These are phyloP conservation scores for Botrytis deweyae DNA, from an alignment of 2,329 filamentous ascomycete genomes.

Conservation along the genomic window DNA sequence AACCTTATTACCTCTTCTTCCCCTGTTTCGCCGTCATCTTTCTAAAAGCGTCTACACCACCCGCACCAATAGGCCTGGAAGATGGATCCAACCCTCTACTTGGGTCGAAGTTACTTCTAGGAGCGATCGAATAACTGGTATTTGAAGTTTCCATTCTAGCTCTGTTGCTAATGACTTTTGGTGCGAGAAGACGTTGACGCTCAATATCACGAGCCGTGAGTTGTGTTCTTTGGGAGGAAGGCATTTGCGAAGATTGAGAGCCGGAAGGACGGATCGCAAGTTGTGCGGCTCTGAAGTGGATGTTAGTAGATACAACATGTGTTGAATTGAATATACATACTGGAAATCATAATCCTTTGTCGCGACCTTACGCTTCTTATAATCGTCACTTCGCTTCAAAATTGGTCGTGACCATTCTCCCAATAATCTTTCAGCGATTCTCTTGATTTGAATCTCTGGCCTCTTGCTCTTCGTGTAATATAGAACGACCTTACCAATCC, in stretches of 20 bases:
- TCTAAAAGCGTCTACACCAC: slow-evolving; percentile 63
- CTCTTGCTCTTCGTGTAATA: slow-evolving; percentile 97
- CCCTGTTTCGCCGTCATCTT: slow-evolving; percentile 62
- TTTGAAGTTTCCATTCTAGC: slow-evolving; percentile 47
- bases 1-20: slow-evolving; percentile 42
- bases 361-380: slow-evolving; percentile 75
- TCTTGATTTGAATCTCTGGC: slow-evolving; percentile 84
- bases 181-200: slow-evolving; percentile 58
- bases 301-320: slow-evolving; percentile 20
- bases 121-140: slow-evolving; percentile 40
- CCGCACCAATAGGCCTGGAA: slow-evolving; percentile 59
- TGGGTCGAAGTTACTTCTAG: slow-evolving; percentile 59
- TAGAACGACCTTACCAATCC: slow-evolving; percentile 92
- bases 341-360: slow-evolving; percentile 63
- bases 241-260: slow-evolving; percentile 34
- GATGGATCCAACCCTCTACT: slow-evolving; percentile 48
- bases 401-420: slow-evolving; percentile 96
- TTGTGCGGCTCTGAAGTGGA: slow-evolving; percentile 36
- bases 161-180: slow-evolving; percentile 54
- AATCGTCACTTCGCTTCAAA: slow-evolving; percentile 89
- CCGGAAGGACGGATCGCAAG: slow-evolving; percentile 40
- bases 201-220: slow-evolving; percentile 44
- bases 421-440: slow-evolving; percentile 87
- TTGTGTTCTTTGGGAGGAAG: slow-evolving; percentile 32
- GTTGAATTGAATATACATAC: slow-evolving; percentile 45